Conservation (phyloP, 73 alveolate genomes). For the Stentor roeselii region DNA sequence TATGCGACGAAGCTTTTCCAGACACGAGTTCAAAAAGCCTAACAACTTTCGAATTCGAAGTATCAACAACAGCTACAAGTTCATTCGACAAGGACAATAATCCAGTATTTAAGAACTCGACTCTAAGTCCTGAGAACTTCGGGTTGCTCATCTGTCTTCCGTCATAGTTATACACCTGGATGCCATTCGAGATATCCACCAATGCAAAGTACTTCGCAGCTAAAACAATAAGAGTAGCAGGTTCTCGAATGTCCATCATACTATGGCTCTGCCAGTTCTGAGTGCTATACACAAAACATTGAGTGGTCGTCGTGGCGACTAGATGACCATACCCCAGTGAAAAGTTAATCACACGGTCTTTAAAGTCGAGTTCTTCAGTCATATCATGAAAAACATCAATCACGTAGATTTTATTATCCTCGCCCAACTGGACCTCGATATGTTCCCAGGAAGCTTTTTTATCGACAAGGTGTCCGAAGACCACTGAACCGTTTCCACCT, state of each 20-base stretch:
- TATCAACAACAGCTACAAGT: conserved; percentile 83
- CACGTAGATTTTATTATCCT: conserved; percentile 90
- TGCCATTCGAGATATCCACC: conserved; percentile 89
- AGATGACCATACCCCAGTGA: conserved; percentile 84
- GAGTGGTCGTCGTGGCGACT: conserved; percentile 94
- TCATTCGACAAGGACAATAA: conserved; percentile 76
- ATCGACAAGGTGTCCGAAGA: conserved; percentile 79
- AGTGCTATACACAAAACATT: conserved; percentile 86
- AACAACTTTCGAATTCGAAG: conserved; percentile 75
- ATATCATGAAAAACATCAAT: conserved; percentile 94
- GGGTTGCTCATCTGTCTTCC: conserved; percentile 90
- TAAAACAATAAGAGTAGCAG: conserved; percentile 72
- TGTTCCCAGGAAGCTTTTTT: conserved; percentile 93
- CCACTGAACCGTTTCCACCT: conserved; percentile 97
- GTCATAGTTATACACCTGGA: conserved; percentile 93
- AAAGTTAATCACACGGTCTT: conserved; percentile 97
- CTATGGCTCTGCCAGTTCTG: conserved; percentile 91
- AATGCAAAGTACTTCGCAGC: conserved; percentile 89
- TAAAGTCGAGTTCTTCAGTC: conserved; percentile 95
- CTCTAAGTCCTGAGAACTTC: conserved; percentile 86
- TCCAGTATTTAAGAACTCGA: conserved; percentile 77
- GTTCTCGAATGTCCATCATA: conserved; percentile 68
- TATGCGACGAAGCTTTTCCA: conserved; percentile 78
- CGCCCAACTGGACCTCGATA: conserved; percentile 90
- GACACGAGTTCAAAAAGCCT: conserved; percentile 84